Percentiles rank a stretch among this genome's conserved stretches.
Conservation (phyloP, 192 early-diverging fungal species). For the Coemansia sp. region DNA sequence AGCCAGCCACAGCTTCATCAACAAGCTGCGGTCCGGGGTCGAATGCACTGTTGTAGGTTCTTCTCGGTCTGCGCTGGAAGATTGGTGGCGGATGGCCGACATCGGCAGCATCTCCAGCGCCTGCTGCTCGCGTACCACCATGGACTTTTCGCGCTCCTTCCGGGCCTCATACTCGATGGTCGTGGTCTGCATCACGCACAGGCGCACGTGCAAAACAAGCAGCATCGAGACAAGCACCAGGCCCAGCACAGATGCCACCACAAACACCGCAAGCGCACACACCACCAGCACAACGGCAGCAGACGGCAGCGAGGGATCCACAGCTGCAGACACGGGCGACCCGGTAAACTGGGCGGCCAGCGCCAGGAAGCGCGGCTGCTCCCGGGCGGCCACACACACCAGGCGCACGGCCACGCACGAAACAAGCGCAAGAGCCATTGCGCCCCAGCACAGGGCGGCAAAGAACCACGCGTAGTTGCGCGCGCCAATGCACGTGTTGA, state of each 20-base stretch:
- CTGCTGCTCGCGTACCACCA: too few species aligned
- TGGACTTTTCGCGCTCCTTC: constrained; percentile 10
- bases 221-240: constrained; percentile 20
- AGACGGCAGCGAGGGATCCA: too few species aligned
- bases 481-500: constrained; percentile 35
- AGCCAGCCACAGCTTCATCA: too few species aligned
- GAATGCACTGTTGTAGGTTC: too few species aligned
- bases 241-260: constrained; percentile 1
- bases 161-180: constrained; percentile 35
- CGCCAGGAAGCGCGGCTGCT: constrained; percentile 1
- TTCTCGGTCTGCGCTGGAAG: too few species aligned
- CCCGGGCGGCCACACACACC: constrained; percentile 23
- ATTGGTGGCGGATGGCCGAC: too few species aligned
- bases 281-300: constrained; percentile 1
- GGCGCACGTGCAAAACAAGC: constrained; percentile 30
- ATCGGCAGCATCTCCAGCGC: too few species aligned
- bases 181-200: constrained; percentile 24
- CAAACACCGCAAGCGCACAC: constrained; percentile 24
- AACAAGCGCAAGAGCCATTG: constrained; percentile 11
- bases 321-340: too few species aligned
- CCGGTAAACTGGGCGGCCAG: too few species aligned
- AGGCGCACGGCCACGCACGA: constrained; percentile 10
- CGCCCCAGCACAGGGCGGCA: constrained; percentile 9
- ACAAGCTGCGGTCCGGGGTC: too few species aligned
- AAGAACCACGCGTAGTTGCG: constrained; percentile 37